phyloP scores from a whole-genome alignment of 768 basidiomycete genomes.

The Cyathus striatus region DNA sequence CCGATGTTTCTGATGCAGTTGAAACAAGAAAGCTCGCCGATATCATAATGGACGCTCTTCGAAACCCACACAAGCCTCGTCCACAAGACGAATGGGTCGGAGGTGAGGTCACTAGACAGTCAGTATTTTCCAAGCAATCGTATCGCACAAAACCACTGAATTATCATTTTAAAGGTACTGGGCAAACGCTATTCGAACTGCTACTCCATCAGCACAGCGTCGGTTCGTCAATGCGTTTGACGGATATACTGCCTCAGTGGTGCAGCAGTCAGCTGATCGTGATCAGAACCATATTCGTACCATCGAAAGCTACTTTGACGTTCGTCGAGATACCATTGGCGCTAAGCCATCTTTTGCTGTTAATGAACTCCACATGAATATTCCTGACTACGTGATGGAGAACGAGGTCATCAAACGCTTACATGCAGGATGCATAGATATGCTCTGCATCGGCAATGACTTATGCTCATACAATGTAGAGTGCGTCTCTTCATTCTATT shows the following conservation, averaged over 20 bases:
- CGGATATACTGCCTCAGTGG: slow-evolving; percentile 29
- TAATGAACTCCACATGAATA: slow-evolving; percentile 27
- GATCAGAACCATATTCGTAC: slow-evolving; percentile 21
- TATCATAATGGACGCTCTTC: slow-evolving; percentile 34
- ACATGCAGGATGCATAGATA: background rate
- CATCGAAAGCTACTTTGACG: slow-evolving; percentile 32
- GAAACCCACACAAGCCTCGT: slow-evolving; percentile 28
- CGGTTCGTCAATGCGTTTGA: slow-evolving; percentile 33
- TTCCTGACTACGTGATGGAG: slow-evolving; percentile 36
- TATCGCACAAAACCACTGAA: background rate
- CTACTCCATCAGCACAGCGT: slow-evolving; percentile 14
- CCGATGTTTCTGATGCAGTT: slow-evolving; percentile 29
- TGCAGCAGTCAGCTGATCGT: slow-evolving; percentile 38
- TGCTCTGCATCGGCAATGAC: too few relatives aligned
- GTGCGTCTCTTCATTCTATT: too few relatives aligned
- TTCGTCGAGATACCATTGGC: slow-evolving; percentile 36
- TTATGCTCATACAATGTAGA: too few relatives aligned
- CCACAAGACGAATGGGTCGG: slow-evolving; percentile 29
- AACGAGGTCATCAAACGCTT: slow-evolving; percentile 33
- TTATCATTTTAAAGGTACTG: slow-evolving; percentile 24
- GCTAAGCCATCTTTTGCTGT: slow-evolving; percentile 33
- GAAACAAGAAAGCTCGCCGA: slow-evolving; percentile 23
- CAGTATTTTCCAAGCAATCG: slow-evolving; percentile 8
- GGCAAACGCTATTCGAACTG: slow-evolving; percentile 17
- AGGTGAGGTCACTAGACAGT: slow-evolving; percentile 37